Evolutionary conservation across 345 rosid genomes (phyloP).

Genomic region (Salix brachista): DNA sequence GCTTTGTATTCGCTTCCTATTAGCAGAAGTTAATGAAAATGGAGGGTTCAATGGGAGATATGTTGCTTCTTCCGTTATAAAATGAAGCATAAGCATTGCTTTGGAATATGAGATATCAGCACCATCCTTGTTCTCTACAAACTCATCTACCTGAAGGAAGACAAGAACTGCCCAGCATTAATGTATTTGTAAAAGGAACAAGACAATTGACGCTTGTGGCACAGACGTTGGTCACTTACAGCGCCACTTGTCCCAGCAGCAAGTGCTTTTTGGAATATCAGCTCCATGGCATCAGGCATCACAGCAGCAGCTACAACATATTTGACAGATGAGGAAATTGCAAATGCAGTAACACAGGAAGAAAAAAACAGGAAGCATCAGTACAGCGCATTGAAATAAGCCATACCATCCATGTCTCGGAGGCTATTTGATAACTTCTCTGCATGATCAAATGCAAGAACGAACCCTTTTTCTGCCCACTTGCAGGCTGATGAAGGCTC

Average conservation of each 20-base stretch:
- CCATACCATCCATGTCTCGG: slow-evolving; percentile 50
- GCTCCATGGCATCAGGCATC: slow-evolving; percentile 83
- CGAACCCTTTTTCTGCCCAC: slow-evolving; percentile 61
- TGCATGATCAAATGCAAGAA: slow-evolving; percentile 49
- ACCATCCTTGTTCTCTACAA: slow-evolving; percentile 44
- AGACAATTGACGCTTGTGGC: neutral
- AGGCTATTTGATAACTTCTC: slow-evolving; percentile 54
- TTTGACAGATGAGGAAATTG: slow-evolving; percentile 9
- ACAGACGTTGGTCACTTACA: slow-evolving; percentile 33
- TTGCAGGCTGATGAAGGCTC: slow-evolving; percentile 37
- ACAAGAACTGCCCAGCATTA: neutral
- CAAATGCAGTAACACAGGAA: slow-evolving; percentile 15
- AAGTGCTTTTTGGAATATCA: slow-evolving; percentile 56
- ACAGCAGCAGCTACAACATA: slow-evolving; percentile 48
- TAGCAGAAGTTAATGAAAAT: slow-evolving; percentile 42
- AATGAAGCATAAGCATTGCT: slow-evolving; percentile 60
- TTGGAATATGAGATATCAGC: slow-evolving; percentile 58
- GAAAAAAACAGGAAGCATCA: neutral
- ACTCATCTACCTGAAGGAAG: slow-evolving; percentile 57
- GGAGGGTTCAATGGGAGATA: slow-evolving; percentile 57
- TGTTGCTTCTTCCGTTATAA: slow-evolving; percentile 56
- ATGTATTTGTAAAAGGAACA: neutral
- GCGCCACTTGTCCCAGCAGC: slow-evolving; percentile 57
- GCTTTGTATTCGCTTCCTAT: slow-evolving; percentile 47
- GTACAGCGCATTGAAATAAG: slow-evolving; percentile 11